Base-by-base conservation (phyloP, 345 rosid species). In the Leavenworthia alabamica region DNA sequence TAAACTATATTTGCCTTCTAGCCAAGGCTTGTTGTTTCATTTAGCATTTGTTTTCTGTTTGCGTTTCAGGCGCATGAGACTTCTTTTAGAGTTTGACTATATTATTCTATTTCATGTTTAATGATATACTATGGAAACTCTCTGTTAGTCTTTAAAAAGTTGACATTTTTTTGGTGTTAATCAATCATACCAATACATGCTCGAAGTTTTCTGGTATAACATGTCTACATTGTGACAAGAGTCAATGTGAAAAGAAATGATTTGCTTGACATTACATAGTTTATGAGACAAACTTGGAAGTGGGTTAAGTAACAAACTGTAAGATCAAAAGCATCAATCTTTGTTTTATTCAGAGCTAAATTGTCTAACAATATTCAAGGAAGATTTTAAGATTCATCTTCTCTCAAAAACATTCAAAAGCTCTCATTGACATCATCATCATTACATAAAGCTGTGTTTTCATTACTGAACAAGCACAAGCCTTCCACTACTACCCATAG, bases 391-490 rank as follows among this genome's bases (percentile, higher is more conserved):
- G 51, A 31, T 56, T 66, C 2, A 1, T 13, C 13, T 40, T 32
- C 54, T 12, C 45, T 32, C 6, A 20, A 3, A 45, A 42, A 57
- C 58, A 57, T 57, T 45, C 33, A 55, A 44, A 26, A 49, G 57
- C 6, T 24, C 27, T 3, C 28, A 26, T 37, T 26, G 40, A 3
- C 48, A 43, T 10, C 24, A 13, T 19, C 62, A 68, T 36, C 56
- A 61, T 51, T 44, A 55, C 68, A 71, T 16, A 23, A 41, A 41
- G 33, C 24, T 3, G 45, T 62, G 8, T 8, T 2, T 19, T 33
- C 11, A 53, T 47, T 64, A 93, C 78, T 80, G 99, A 83, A 93
- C 97, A 80, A 87, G 85, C 62, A 89, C 94, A 14, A 93, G 96
- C 75, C 92, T 76, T 63, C 78, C 85, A 50, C 78, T 81, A 50